Evolutionary conservation across 179 eudicot species (phyloP), one percentile per base, ranked within the genome.

Genomic region (Silene noctiflora): DNA sequence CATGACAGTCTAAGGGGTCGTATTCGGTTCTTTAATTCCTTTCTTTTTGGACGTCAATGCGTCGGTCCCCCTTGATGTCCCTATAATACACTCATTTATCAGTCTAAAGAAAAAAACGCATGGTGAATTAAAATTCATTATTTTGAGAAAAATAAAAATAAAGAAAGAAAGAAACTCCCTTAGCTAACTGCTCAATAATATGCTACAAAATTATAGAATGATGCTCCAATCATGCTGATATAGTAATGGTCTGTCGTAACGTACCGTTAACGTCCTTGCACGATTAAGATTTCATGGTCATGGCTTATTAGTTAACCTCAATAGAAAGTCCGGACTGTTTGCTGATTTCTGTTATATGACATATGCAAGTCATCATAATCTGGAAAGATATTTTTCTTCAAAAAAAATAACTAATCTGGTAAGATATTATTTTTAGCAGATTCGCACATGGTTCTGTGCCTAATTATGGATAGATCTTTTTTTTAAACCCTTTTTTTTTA

Each of bases 381-480:
- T 67, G 8, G 53, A 4, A 24, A 6, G 44, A 4, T 65, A 29
- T 33, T 33, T 33, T 5, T 33, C 39, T 33, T 33, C 39, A 33
- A 33, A 33, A 33, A 33, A 33, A 33, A 4, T 1, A 29, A n/a
- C n/a, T 29, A 33, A 33, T 33, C 48, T 33, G 70, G 11, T 67
- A 8, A 33, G 22, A 33, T 33, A 33, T 33, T 42, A 17, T 13
- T 44, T 42, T 69, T 19, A n/a, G 72, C 72, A 69, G 31, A 59
- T 69, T 69, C 72, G 27, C 48, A 20, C 56, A 4, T 21, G 33
- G 14, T 46, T 69, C 73, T 44, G 73, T 22, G 35, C 73, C 71
- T 35, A 67, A 39, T 67, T 13, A 67, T 44, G 19, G 53, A 46
- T 11, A 4, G 42, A 44, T 46, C 10, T 6, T 33, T 67, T n/a